Percentiles rank a stretch among this genome's conserved stretches.
These are phyloP conservation scores for Daedaleopsis sinensis DNA, from an alignment of 768 basidiomycete species.

Conservation along the genomic window DNA sequence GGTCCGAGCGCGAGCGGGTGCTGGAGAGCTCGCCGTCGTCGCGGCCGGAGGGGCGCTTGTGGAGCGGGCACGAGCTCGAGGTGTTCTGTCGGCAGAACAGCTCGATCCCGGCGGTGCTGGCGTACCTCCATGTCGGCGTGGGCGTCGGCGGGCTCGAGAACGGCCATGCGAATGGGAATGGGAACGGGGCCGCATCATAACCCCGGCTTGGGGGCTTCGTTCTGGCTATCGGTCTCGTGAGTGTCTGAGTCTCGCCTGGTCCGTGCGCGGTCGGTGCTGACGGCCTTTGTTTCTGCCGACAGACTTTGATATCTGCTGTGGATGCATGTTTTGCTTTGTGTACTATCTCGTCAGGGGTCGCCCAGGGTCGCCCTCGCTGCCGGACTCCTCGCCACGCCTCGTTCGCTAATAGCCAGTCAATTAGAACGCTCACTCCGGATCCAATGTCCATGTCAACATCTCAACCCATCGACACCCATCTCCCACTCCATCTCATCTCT, in stretches of 20 bases:
- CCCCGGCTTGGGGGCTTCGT: neutral
- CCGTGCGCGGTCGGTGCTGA: neutral
- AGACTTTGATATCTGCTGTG: conserved; percentile 19
- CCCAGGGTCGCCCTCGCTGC: neutral
- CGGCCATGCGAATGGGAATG: neutral
- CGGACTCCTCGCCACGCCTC: conserved; percentile 8
- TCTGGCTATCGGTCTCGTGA: conserved; percentile 8
- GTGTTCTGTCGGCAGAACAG: conserved; percentile 90
- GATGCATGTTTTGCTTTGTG: conserved; percentile 24
- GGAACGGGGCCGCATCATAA: conserved; percentile 16
- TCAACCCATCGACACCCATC: too few species aligned
- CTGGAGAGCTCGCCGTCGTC: conserved; percentile 24
- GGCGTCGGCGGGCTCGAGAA: neutral
- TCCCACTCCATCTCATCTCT: neutral
- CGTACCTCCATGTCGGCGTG: conserved; percentile 53
- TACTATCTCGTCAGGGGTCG: conserved; percentile 11
- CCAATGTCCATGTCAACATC: too few species aligned
- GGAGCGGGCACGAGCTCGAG: conserved; percentile 85
- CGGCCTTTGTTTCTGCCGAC: neutral
- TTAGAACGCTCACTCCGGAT: conserved; percentile 12
- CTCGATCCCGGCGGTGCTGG: conserved; percentile 74
- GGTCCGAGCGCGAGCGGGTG: conserved; percentile 1
- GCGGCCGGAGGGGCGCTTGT: conserved; percentile 51
- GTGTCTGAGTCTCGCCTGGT: neutral
- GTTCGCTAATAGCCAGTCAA: neutral